Evolutionary conservation across 371 early-diverging fungal genomes (phyloP).

Genomic region (Mortierella sp.): DNA sequence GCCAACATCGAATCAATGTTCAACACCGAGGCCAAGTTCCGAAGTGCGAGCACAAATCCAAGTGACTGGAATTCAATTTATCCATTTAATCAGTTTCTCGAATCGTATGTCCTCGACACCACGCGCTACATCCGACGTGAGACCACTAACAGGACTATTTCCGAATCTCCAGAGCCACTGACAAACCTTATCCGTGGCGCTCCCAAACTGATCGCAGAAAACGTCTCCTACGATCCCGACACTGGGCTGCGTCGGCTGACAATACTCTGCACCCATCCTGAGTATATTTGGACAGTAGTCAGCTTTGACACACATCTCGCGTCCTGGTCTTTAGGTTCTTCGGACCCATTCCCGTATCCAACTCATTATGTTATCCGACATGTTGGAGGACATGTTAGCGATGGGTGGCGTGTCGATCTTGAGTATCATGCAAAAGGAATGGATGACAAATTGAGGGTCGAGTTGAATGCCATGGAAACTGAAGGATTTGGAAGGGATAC

Average conservation of each 20-base stretch:
- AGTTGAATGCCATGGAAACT: conserved; percentile 66
- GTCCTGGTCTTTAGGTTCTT: conserved; percentile 70
- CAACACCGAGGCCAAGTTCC: conserved; percentile 55
- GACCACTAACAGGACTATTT: conserved; percentile 42
- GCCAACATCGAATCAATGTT: conserved; percentile 59
- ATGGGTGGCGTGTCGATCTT: conserved; percentile 68
- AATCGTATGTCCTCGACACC: conserved; percentile 69
- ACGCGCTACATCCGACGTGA: conserved; percentile 59
- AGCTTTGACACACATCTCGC: conserved; percentile 70
- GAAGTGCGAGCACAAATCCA: conserved; percentile 54
- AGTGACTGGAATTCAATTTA: conserved; percentile 73
- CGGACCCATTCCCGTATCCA: conserved; percentile 52
- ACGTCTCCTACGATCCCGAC: conserved; percentile 61
- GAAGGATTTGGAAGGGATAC: conserved; percentile 61
- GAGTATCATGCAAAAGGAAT: conserved; percentile 35
- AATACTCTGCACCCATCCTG: conserved; percentile 63
- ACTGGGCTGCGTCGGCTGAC: conserved; percentile 67
- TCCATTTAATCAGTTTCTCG: conserved; percentile 77
- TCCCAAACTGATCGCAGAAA: conserved; percentile 60
- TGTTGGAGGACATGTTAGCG: conserved; percentile 71
- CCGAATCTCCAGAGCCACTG: conserved; percentile 31
- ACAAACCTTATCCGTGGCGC: conserved; percentile 52
- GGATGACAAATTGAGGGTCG: conserved; percentile 61
- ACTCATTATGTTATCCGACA: conserved; percentile 72
- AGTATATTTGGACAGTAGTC: conserved; percentile 75